Base-by-base conservation (phyloP, 2,329 filamentous ascomycete genomes). In the Harringtonia aguacate region DNA sequence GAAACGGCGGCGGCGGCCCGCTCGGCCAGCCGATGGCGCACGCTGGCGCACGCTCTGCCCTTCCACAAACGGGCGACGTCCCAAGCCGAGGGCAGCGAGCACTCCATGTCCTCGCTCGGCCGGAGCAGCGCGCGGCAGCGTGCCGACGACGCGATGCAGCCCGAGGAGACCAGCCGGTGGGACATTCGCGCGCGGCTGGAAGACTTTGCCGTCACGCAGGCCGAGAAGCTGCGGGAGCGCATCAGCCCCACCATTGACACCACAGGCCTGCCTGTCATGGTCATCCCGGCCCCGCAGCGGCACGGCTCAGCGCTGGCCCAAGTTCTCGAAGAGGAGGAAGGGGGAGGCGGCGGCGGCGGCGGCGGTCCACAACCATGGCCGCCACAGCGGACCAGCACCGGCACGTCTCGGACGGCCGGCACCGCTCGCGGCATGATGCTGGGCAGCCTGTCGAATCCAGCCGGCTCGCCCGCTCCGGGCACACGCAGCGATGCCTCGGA, bases 271-370 rank as follows among this genome's bases (percentile, higher is more conserved):
- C 75, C 77, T 2, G 69, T 77, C 2, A 76, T 67, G 17, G 69
- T 79, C 8, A 79, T 82, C 14, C 77, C 78, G 3, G 76, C 78
- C 1, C 78, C 78, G 17, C 68, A 70, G 30, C 68, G 78, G n/a
- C 64, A 68, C 46, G 75, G 76, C 6, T 68, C 71, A 0, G 72
- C 74, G 38, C 56, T 80, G 4, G 69, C 71, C n/a, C 67, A 72
- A 43, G 64, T 79, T 8, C 58, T 77, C 3, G 73, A 77, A 46
- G 75, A 79, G 47, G 72, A 77, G 45, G 67, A 61, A 39, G 48
- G 30, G 39, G 42, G 30, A 46, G 41, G 20, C 35, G 28, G 12
- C 44, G 43, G 30, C 49, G 39, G 12, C 31, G 39, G 17, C 38
- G 44, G 36, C 39, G 21, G 28, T 14, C n/a, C 39, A 39, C 10